Percentiles rank a stretch among this genome's conserved stretches.
phyloP scores from a whole-genome alignment of 352 stramenopile species.

The Phytophthora idaei region DNA sequence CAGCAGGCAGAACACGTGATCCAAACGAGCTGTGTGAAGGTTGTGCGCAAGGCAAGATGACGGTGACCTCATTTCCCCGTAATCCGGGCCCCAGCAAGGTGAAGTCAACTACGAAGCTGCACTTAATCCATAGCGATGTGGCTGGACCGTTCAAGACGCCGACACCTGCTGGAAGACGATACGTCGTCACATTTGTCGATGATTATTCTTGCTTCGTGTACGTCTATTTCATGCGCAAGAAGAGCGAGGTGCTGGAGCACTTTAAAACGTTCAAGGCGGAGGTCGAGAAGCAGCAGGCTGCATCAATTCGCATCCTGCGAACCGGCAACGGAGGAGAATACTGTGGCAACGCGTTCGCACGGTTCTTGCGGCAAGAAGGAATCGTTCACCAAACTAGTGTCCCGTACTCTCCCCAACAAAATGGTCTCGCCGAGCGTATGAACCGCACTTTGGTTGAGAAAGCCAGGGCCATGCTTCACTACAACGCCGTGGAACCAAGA shows the following conservation, averaged over 20 bases:
- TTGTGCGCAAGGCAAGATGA: background rate
- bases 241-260: background rate
- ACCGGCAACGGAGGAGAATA: slow-evolving; percentile 3
- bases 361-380: background rate
- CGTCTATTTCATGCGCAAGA: slow-evolving; percentile 5
- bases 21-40: slow-evolving; percentile 1
- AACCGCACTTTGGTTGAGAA: slow-evolving; percentile 3
- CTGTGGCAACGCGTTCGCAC: background rate
- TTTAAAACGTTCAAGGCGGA: background rate
- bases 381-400: slow-evolving; percentile 2
- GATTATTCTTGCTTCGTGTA: slow-evolving; percentile 1
- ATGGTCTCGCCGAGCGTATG: background rate
- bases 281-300: background rate
- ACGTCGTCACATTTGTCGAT: too few relatives aligned
- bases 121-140: background rate
- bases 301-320: background rate
- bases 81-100: background rate
- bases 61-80: background rate
- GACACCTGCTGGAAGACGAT: too few relatives aligned
- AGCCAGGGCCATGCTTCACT: background rate
- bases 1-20: background rate
- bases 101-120: background rate
- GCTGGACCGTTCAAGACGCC: background rate
- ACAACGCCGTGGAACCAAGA: background rate
- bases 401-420: background rate